Evolutionary conservation across 306 rosid species (phyloP).

Genomic region (Lathyrus tuberosus): DNA sequence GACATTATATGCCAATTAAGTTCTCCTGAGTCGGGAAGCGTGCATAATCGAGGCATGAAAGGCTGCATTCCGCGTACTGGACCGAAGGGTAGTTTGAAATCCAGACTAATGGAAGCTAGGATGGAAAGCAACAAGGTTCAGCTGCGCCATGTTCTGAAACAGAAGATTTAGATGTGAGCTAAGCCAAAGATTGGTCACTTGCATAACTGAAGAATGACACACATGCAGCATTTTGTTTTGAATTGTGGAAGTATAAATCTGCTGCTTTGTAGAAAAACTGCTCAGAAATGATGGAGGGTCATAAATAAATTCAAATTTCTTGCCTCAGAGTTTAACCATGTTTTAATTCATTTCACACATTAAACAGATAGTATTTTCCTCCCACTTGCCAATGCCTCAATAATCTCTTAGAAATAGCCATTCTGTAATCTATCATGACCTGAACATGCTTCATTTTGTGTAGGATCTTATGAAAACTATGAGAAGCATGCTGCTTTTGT

Average conservation of each 20-base stretch:
- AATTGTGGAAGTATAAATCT: constrained; percentile 29
- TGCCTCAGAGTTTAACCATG: constrained; percentile 37
- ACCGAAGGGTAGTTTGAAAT: constrained; percentile 81
- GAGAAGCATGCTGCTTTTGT: constrained; percentile 46
- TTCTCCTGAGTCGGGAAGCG: constrained; percentile 67
- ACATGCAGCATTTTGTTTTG: constrained; percentile 42
- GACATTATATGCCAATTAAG: constrained; percentile 70
- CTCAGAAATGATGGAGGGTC: constrained; percentile 39
- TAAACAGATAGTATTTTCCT: constrained; percentile 29
- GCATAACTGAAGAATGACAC: constrained; percentile 31
- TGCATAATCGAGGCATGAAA: constrained; percentile 66
- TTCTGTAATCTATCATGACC: constrained; percentile 24
- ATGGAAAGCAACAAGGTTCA: constrained; percentile 81
- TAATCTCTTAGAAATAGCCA: constrained; percentile 36
- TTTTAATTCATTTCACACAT: constrained; percentile 35
- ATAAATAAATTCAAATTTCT: constrained; percentile 44
- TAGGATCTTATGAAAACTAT: constrained; percentile 33
- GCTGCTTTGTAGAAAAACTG: constrained; percentile 43
- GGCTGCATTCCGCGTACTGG: constrained; percentile 77
- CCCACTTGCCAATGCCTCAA: constrained; percentile 35
- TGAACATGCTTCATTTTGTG: constrained; percentile 44
- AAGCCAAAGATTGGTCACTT: constrained; percentile 37
- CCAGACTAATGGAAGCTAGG: constrained; percentile 89
- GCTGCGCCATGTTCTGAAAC: constrained; percentile 85
- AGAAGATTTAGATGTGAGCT: constrained; percentile 63